Evolutionary conservation across 2,329 filamentous ascomycete genomes (phyloP).

Genomic region (Fusarium longipes): DNA sequence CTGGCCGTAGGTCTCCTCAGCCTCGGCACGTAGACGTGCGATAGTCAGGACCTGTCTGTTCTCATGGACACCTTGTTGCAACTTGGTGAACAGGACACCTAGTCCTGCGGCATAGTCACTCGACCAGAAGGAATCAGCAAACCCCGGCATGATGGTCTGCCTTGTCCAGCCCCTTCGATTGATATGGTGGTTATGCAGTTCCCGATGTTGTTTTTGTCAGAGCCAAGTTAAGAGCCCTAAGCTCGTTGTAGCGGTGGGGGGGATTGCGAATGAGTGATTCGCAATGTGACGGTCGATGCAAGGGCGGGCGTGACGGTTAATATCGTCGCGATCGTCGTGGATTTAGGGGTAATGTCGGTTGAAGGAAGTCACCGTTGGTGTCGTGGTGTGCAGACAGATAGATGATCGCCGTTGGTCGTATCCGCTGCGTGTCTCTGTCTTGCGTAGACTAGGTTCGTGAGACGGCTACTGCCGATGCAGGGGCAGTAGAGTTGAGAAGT

Average conservation of each 20-base stretch:
- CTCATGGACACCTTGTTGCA: slow-evolving; percentile 95
- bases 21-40: slow-evolving; percentile 93
- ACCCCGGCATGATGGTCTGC: slow-evolving; percentile 77
- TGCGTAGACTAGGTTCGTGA: slow-evolving; percentile 41
- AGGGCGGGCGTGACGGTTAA: slow-evolving; percentile 19
- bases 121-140: slow-evolving; percentile 98
- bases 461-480: slow-evolving; percentile 43
- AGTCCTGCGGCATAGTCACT: slow-evolving; percentile 95
- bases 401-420: slow-evolving; percentile 34
- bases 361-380: slow-evolving; percentile 20
- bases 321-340: slow-evolving; percentile 31
- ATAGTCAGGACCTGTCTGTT: slow-evolving; percentile 94
- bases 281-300: slow-evolving; percentile 13
- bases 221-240: slow-evolving; percentile 20
- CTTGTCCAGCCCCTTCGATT: slow-evolving; percentile 44
- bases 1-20: slow-evolving; percentile 88
- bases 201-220: slow-evolving; percentile 18
- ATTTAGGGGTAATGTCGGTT: slow-evolving; percentile 17
- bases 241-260: slow-evolving; percentile 24
- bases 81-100: slow-evolving; percentile 93
- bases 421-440: slow-evolving; percentile 44
- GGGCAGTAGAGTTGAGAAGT: slow-evolving; percentile 31
- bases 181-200: slow-evolving; percentile 20
- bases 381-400: slow-evolving; percentile 16
- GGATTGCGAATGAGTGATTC: slow-evolving; percentile 18